These are phyloP conservation scores for Sphaerobolus stellatus DNA, from an alignment of 1,284 basidiomycete species.

Conservation along the genomic window DNA sequence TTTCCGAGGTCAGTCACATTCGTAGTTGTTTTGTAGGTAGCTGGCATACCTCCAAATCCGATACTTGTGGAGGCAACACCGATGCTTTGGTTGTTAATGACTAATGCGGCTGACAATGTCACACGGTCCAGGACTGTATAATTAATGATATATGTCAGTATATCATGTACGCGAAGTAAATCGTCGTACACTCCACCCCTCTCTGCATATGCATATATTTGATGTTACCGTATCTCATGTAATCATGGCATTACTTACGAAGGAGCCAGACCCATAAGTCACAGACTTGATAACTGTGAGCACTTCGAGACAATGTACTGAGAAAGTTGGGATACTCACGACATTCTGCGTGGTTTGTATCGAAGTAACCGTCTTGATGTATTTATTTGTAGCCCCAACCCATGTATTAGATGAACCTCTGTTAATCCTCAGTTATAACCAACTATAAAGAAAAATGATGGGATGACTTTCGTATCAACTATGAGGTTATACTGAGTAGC, in stretches of 20 bases:
- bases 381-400: conserved; percentile 56
- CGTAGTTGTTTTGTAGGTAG: too few relatives aligned
- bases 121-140: conserved; percentile 24
- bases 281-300: conserved; percentile 32
- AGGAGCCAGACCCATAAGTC: conserved; percentile 52
- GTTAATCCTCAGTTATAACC: too few relatives aligned
- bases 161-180: too few relatives aligned
- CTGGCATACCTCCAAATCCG: conserved; percentile 40
- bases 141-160: not conserved
- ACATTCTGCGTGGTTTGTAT: conserved; percentile 39
- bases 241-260: conserved; percentile 40
- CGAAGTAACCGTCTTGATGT: conserved; percentile 50
- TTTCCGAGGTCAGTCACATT: too few relatives aligned
- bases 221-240: too few relatives aligned
- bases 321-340: conserved; percentile 19
- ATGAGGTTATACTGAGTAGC: not conserved
- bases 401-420: conserved; percentile 59
- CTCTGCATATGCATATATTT: too few relatives aligned
- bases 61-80: conserved; percentile 48
- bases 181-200: too few relatives aligned
- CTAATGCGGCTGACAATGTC: conserved; percentile 23
- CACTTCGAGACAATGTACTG: not conserved
- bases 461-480: not conserved
- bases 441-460: not conserved
- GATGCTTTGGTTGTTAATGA: conserved; percentile 49